These are phyloP conservation scores for Alternaria triticimaculans DNA, from an alignment of 2,329 filamentous ascomycete genomes.

Conservation along the genomic window DNA sequence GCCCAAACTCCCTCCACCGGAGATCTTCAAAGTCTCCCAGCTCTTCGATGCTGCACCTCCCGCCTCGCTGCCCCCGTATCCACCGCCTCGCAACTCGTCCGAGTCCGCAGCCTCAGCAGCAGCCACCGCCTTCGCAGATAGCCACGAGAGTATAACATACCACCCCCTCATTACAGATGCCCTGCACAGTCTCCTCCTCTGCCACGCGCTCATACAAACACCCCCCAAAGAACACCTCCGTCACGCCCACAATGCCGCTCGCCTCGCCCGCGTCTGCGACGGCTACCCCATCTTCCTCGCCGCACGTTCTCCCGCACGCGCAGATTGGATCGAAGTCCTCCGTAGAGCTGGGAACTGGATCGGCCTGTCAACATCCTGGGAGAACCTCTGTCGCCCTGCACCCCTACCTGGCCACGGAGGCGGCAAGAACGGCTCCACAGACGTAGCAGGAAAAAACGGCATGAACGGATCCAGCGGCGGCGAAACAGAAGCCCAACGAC, in stretches of 20 bases:
- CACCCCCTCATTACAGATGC: conserved; percentile 82
- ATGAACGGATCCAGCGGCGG: conserved; percentile 2
- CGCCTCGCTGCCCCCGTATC: conserved; percentile 71
- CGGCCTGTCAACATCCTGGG: conserved; percentile 70
- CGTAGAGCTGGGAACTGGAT: conserved; percentile 74
- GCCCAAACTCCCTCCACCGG: conserved; percentile 57
- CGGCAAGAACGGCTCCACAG: neutral
- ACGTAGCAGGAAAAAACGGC: neutral
- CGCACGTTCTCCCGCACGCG: conserved; percentile 72
- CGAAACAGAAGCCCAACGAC: conserved; percentile 62
- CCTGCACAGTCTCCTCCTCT: conserved; percentile 77
- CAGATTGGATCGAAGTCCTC: conserved; percentile 81
- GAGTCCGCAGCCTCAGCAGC: conserved; percentile 40
- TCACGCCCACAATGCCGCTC: conserved; percentile 81
- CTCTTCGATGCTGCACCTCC: conserved; percentile 76
- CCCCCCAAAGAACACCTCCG: conserved; percentile 77
- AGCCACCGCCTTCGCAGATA: conserved; percentile 50
- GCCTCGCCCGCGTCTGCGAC: conserved; percentile 74
- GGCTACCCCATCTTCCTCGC: conserved; percentile 82
- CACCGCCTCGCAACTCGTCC: conserved; percentile 48
- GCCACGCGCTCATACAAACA: conserved; percentile 80
- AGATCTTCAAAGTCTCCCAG: conserved; percentile 63
- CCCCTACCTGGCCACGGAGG: conserved; percentile 46
- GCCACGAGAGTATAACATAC: conserved; percentile 74
- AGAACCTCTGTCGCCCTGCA: conserved; percentile 67